A percentile compares a stretch with the other conserved stretches of the same genome.
Evolutionary conservation across 345 rosid species (phyloP).

Genomic region (Jatropha curcas): DNA sequence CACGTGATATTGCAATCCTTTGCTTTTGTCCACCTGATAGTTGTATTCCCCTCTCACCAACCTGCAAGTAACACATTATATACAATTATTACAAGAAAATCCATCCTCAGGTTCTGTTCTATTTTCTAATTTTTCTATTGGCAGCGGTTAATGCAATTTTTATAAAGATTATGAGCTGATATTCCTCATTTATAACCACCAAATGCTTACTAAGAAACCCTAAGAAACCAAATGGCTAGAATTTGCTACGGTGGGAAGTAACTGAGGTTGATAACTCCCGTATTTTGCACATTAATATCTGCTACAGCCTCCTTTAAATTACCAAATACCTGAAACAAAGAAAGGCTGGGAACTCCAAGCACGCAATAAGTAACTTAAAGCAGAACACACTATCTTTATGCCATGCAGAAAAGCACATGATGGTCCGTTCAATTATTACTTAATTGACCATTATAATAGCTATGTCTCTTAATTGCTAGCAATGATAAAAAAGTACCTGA

Average conservation of each 20-base stretch:
- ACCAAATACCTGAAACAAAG: too few species aligned
- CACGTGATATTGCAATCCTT: constrained; percentile 87
- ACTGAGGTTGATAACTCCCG: not conserved
- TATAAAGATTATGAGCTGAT: not conserved
- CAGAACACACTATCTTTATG: not conserved
- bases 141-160: not conserved
- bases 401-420: not conserved
- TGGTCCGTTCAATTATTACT: not conserved
- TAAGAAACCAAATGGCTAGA: not conserved
- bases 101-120: not conserved
- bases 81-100: not conserved
- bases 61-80: constrained; percentile 38
- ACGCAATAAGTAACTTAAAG: too few species aligned
- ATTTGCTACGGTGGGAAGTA: not conserved
- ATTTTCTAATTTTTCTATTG: not conserved
- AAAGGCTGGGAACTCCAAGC: too few species aligned
- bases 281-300: too few species aligned
- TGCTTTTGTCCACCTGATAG: constrained; percentile 98
- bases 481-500: constrained; percentile 47
- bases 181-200: too few species aligned
- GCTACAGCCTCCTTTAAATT: too few species aligned
- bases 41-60: constrained; percentile 93
- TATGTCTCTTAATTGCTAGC: not conserved
- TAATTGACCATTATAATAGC: not conserved
- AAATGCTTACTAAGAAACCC: not conserved